Conservation (phyloP, 768 basidiomycete species). For the Gyrodon lividus region DNA sequence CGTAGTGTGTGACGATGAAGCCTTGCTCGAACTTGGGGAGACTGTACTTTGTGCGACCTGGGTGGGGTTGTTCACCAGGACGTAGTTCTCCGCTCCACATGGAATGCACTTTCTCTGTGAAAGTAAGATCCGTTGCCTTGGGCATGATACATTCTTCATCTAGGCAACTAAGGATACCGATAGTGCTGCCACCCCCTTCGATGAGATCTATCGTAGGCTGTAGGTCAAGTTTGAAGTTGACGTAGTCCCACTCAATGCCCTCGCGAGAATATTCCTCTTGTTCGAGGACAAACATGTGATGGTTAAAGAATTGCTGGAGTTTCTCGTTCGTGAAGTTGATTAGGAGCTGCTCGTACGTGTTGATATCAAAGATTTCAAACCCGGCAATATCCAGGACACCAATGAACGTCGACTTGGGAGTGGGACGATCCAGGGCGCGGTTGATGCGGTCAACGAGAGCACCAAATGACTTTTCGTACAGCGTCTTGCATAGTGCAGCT, state of each 20-base stretch:
- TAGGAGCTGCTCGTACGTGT: slow-evolving; percentile 94
- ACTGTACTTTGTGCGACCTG: slow-evolving; percentile 80
- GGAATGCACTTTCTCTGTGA: slow-evolving; percentile 86
- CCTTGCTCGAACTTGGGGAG: slow-evolving; percentile 89
- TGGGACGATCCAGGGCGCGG: slow-evolving; percentile 88
- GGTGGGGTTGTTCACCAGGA: slow-evolving; percentile 53
- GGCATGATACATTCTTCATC: slow-evolving; percentile 99
- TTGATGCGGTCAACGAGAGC: slow-evolving; percentile 94
- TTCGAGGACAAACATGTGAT: slow-evolving; percentile 99
- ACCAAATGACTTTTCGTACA: slow-evolving; percentile 97
- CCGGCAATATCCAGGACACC: slow-evolving; percentile 99
- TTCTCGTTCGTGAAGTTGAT: slow-evolving; percentile 99
- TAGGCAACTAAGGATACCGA: slow-evolving; percentile 89
- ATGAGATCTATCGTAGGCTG: slow-evolving; percentile 99
- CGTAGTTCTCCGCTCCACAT: slow-evolving; percentile 59
- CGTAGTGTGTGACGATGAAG: slow-evolving; percentile 95
- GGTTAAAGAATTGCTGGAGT: slow-evolving; percentile 96
- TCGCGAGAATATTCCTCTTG: slow-evolving; percentile 98
- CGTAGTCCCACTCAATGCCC: slow-evolving; percentile 95
- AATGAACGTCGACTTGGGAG: slow-evolving; percentile 90
- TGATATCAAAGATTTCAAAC: slow-evolving; percentile 94
- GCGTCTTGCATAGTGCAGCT: slow-evolving; percentile 85
- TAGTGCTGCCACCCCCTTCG: slow-evolving; percentile 66
- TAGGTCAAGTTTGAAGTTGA: slow-evolving; percentile 95
- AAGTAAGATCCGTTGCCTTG: slow-evolving; percentile 93